Evolutionary conservation across 176 grass and related monocot species (phyloP).

Genomic region (Zoysia pacifica): DNA sequence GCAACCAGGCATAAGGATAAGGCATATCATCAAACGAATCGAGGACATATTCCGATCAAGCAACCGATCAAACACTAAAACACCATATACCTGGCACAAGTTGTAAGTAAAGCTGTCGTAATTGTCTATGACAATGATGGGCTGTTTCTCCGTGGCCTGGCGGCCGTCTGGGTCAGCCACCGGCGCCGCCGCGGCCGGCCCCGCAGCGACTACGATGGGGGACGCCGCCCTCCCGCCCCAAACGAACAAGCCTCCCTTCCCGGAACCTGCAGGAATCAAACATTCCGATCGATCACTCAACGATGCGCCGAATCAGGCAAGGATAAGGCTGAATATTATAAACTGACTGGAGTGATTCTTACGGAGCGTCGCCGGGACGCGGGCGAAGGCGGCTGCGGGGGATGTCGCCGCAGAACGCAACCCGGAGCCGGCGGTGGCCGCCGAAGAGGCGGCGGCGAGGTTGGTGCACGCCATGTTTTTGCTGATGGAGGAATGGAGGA

Average conservation of each 20-base stretch:
- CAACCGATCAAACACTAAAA: not conserved
- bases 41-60: too few relatives aligned
- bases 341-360: constrained; percentile 1
- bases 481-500: not conserved
- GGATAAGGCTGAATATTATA: not conserved
- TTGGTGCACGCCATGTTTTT: constrained; percentile 38
- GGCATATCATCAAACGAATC: not conserved
- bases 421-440: not conserved
- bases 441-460: constrained; percentile 32
- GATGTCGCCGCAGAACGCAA: not conserved
- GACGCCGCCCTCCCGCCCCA: not conserved
- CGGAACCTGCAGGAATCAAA: not conserved
- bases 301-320: constrained; percentile 12
- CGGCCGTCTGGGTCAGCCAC: constrained; percentile 33
- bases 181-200: constrained; percentile 11
- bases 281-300: not conserved
- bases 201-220: constrained; percentile 27
- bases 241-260: not conserved
- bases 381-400: not conserved
- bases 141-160: constrained; percentile 44
- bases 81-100: constrained; percentile 78
- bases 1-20: constrained; percentile 6
- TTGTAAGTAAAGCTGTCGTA: constrained; percentile 99
- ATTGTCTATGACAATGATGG: constrained; percentile 93
- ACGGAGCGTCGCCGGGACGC: constrained; percentile 28